Conservation (phyloP, 306 rosid genomes). For the Ceratonia siliqua region DNA sequence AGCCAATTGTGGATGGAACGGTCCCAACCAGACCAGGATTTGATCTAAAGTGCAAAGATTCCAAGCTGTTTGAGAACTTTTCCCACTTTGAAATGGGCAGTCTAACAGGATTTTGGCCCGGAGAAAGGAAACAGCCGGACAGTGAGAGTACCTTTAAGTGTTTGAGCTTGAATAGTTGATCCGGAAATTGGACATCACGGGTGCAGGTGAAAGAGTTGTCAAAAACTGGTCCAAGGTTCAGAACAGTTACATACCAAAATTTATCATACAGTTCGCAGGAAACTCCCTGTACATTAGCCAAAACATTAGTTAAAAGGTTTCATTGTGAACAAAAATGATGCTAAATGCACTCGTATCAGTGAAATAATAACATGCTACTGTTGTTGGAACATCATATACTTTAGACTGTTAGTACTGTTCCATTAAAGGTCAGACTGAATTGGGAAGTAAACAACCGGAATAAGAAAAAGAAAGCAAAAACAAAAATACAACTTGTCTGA, state of each 20-base stretch:
- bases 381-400: neutral
- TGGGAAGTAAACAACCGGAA: neutral
- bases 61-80: slow-evolving; percentile 42
- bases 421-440: slow-evolving; percentile 2
- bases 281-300: slow-evolving; percentile 47
- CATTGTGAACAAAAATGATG: neutral
- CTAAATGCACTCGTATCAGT: neutral
- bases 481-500: neutral
- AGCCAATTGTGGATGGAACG: slow-evolving; percentile 47
- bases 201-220: slow-evolving; percentile 50
- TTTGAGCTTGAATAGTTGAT: slow-evolving; percentile 52
- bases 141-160: slow-evolving; percentile 48
- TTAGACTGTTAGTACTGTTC: slow-evolving; percentile 5
- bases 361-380: neutral
- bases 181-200: slow-evolving; percentile 37
- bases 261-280: slow-evolving; percentile 53
- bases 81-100: slow-evolving; percentile 52
- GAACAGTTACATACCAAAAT: slow-evolving; percentile 48
- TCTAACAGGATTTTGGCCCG: slow-evolving; percentile 38
- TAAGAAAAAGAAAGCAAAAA: neutral
- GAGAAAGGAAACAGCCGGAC: slow-evolving; percentile 44
- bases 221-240: slow-evolving; percentile 49
- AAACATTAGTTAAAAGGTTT: neutral
- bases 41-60: slow-evolving; percentile 49
- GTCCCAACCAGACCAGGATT: slow-evolving; percentile 56